These are phyloP conservation scores for Elaeis oleifera DNA, from an alignment of 202 grass and related monocot species.

Conservation along the genomic window DNA sequence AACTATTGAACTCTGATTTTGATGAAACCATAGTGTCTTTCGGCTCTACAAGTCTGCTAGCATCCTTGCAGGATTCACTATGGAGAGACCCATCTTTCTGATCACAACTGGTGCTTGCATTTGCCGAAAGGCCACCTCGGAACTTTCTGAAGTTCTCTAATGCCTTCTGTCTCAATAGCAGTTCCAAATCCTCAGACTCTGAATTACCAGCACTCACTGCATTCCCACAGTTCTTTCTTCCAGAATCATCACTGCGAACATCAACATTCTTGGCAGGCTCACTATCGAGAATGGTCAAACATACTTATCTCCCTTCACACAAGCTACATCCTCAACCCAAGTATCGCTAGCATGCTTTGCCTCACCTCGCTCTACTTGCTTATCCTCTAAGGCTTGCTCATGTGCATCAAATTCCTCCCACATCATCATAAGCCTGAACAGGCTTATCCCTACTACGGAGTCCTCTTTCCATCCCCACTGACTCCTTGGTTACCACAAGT, in stretches of 20 bases:
- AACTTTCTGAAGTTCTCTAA: slow-evolving; percentile 81
- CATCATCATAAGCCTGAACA: slow-evolving; percentile 25
- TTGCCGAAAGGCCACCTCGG: slow-evolving; percentile 11
- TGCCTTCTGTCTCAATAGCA: slow-evolving; percentile 79
- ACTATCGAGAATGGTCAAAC: slow-evolving; percentile 7
- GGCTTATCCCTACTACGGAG: slow-evolving; percentile 20
- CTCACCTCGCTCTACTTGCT: slow-evolving; percentile 3
- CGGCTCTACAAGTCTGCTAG: slow-evolving; percentile 6
- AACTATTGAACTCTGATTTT: slow-evolving; percentile 4
- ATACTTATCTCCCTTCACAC: slow-evolving; percentile 19
- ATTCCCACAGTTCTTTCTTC: slow-evolving; percentile 5
- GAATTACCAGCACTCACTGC: slow-evolving; percentile 23
- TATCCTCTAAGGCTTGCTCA: slow-evolving; percentile 5
- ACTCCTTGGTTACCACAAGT: too few relatives aligned
- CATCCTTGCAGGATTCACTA: slow-evolving; percentile 3
- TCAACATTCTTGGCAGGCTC: slow-evolving; percentile 26
- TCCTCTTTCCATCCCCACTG: not conserved
- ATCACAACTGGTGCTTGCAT: slow-evolving; percentile 6
- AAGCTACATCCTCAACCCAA: too few relatives aligned
- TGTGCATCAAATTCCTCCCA: slow-evolving; percentile 13
- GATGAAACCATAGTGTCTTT: not conserved
- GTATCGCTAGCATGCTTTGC: too few relatives aligned
- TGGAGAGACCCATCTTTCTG: slow-evolving; percentile 25
- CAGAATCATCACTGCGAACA: slow-evolving; percentile 9
- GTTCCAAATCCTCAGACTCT: slow-evolving; percentile 46